Conservation (phyloP, 2,329 filamentous ascomycete species). For the Aspergillus sp. region DNA sequence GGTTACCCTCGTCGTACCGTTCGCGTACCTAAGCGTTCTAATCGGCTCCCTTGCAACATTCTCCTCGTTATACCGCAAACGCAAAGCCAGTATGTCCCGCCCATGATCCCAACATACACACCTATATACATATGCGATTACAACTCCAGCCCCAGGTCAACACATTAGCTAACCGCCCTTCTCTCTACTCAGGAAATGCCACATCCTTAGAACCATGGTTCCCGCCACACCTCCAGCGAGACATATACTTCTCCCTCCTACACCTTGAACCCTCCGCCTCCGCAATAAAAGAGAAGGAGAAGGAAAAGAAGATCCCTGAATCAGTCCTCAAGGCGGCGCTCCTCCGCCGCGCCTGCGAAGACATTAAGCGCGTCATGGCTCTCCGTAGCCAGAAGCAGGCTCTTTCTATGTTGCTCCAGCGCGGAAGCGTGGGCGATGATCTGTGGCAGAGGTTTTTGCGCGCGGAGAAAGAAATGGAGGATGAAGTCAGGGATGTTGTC, state of each 20-base stretch:
- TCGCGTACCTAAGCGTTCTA: constrained; percentile 86
- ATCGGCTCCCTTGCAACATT: constrained; percentile 88
- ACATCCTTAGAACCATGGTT: constrained; percentile 94
- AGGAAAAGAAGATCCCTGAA: constrained; percentile 76
- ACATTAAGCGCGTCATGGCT: constrained; percentile 88
- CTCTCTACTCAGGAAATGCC: constrained; percentile 61
- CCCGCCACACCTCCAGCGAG: constrained; percentile 81
- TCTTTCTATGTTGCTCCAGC: constrained; percentile 76
- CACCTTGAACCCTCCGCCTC: constrained; percentile 62
- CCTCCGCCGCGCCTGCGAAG: constrained; percentile 83
- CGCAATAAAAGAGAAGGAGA: constrained; percentile 30
- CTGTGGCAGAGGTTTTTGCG: constrained; percentile 88
- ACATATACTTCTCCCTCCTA: constrained; percentile 89
- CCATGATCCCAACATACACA: neutral
- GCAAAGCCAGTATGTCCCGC: constrained; percentile 70
- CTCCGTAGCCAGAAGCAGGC: constrained; percentile 87
- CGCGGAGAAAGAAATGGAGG: constrained; percentile 97
- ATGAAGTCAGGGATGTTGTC: constrained; percentile 90
- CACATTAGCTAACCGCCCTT: neutral
- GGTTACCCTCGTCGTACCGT: constrained; percentile 79
- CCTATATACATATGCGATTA: neutral
- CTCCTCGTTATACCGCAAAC: constrained; percentile 86
- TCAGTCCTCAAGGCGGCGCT: constrained; percentile 85
- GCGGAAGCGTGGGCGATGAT: constrained; percentile 93
- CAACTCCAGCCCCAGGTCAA: neutral